Conservation (phyloP, 768 basidiomycete genomes). For the Psilocybe azurescens region DNA sequence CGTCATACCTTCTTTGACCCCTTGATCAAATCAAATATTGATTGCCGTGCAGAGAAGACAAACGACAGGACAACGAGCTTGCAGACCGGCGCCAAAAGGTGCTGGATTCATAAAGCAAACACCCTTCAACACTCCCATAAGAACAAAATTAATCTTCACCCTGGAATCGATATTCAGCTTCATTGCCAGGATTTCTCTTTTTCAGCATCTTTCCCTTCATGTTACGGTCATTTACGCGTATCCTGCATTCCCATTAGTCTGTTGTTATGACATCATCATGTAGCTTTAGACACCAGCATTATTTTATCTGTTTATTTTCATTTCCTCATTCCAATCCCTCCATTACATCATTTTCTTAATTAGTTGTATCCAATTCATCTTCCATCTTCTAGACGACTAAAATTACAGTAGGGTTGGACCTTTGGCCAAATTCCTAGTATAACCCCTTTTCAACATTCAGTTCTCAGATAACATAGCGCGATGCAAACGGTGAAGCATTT, state of each 20-base stretch:
- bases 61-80: constrained; percentile 22
- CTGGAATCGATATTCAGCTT: no score
- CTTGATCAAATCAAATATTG: background rate
- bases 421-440: no score
- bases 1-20: constrained; percentile 28
- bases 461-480: background rate
- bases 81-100: constrained; percentile 13
- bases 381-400: background rate
- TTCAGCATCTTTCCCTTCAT: no score
- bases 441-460: background rate
- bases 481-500: background rate
- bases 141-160: no score
- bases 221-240: background rate
- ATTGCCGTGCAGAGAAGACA: constrained; percentile 24
- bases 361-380: background rate
- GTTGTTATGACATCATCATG: background rate
- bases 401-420: background rate
- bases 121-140: background rate
- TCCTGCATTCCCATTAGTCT: background rate
- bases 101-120: background rate
- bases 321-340: constrained; percentile 20
- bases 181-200: constrained; percentile 13
- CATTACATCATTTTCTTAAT: background rate
- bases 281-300: constrained; percentile 1
- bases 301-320: constrained; percentile 6